Conservation (phyloP, 1,139 yeast genomes). For the Lodderomyces theae region DNA sequence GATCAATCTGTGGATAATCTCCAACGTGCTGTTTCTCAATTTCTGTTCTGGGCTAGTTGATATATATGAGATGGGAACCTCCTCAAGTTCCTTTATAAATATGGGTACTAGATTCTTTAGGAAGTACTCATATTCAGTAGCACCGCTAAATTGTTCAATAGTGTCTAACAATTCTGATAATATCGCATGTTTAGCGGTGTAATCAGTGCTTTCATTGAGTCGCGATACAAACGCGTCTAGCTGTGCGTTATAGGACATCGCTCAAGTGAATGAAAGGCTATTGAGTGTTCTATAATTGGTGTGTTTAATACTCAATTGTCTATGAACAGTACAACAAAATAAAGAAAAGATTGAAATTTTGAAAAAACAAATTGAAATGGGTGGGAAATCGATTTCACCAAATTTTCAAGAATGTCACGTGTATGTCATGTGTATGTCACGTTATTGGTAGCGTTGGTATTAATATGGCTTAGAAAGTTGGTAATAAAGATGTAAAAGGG, state of each 20-base stretch:
- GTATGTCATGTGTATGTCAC: slow-evolving; percentile 11
- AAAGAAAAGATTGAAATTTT: neutral
- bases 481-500: no score
- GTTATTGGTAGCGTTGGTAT: slow-evolving; percentile 4
- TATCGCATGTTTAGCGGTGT: slow-evolving; percentile 58
- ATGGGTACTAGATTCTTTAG: slow-evolving; percentile 61
- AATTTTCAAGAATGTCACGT: slow-evolving; percentile 9
- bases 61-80: slow-evolving; percentile 70
- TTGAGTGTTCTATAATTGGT: neutral
- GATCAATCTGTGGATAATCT: slow-evolving; percentile 76
- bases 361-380: slow-evolving; percentile 4
- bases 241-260: slow-evolving; percentile 48
- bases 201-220: slow-evolving; percentile 55
- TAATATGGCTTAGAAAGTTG: neutral
- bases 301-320: slow-evolving; percentile 1
- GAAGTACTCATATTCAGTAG: slow-evolving; percentile 74
- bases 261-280: slow-evolving; percentile 1
- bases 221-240: slow-evolving; percentile 61
- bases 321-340: neutral
- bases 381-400: slow-evolving; percentile 13
- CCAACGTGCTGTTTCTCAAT: slow-evolving; percentile 71
- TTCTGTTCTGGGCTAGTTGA: slow-evolving; percentile 67
- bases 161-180: slow-evolving; percentile 83
- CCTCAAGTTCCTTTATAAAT: slow-evolving; percentile 56
- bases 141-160: slow-evolving; percentile 77